Percentiles rank a stretch among this genome's conserved stretches.
Evolutionary conservation across 768 basidiomycete genomes (phyloP).

Genomic region (Punctularia strigosozonata): DNA sequence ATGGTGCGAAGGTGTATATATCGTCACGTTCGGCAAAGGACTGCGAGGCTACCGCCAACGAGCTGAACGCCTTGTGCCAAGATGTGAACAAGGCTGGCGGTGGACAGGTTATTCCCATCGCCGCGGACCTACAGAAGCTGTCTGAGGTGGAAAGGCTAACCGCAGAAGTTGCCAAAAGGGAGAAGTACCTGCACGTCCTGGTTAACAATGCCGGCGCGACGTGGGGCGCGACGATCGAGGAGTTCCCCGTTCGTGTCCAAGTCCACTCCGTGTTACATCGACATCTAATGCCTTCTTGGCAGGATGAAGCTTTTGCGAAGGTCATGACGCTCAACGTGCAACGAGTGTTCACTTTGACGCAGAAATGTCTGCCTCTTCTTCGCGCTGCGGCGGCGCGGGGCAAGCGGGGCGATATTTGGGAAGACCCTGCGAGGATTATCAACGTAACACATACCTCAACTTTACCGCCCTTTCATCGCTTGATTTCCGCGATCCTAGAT

Average conservation of each 20-base stretch:
- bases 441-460: too few species aligned
- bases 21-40: constrained; percentile 65
- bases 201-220: constrained; percentile 77
- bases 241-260: constrained; percentile 39
- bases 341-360: not conserved
- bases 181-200: constrained; percentile 67
- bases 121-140: not conserved
- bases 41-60: constrained; percentile 47
- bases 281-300: not conserved
- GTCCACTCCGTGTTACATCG: constrained; percentile 5
- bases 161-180: constrained; percentile 50
- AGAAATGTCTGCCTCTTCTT: not conserved
- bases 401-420: not conserved
- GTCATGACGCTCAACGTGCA: not conserved
- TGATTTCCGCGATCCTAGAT: too few species aligned
- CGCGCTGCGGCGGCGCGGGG: not conserved
- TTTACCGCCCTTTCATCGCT: too few species aligned
- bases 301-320: not conserved
- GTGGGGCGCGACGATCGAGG: constrained; percentile 62
- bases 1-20: constrained; percentile 85
- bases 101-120: not conserved
- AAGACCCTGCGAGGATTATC: constrained; percentile 1
- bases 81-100: not conserved
- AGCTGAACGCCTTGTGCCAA: constrained; percentile 14
- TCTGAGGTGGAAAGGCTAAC: not conserved